Conservation (phyloP, 2,329 filamentous ascomycete species). For the Penicillium griseofulvum region DNA sequence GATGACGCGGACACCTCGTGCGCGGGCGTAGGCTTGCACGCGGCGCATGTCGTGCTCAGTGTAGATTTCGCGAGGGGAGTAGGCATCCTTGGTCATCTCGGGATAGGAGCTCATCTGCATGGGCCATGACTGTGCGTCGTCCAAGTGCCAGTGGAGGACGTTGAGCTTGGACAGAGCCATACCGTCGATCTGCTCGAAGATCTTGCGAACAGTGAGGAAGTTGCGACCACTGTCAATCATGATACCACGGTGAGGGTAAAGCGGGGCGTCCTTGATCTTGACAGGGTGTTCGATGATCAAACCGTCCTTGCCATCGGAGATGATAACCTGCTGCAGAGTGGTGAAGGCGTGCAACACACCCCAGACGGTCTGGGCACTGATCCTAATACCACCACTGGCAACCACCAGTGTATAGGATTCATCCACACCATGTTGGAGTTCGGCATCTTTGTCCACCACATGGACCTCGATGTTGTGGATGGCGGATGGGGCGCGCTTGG, state of each 20-base stretch:
- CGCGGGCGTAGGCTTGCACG: slow-evolving; percentile 51
- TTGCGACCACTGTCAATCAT: slow-evolving; percentile 58
- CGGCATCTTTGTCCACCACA: slow-evolving; percentile 46
- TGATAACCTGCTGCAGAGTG: slow-evolving; percentile 57
- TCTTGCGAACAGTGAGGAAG: slow-evolving; percentile 52
- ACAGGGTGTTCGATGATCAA: slow-evolving; percentile 56
- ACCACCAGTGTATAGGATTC: slow-evolving; percentile 56
- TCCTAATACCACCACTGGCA: slow-evolving; percentile 42
- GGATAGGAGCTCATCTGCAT: slow-evolving; percentile 51
- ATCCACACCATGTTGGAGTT: slow-evolving; percentile 56
- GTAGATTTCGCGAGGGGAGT: slow-evolving; percentile 51
- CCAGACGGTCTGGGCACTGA: slow-evolving; percentile 53
- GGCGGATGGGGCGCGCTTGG: slow-evolving; percentile 29
- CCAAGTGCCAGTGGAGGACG: slow-evolving; percentile 57
- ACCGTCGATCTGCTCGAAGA: slow-evolving; percentile 55
- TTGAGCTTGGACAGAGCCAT: slow-evolving; percentile 59
- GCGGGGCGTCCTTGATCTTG: slow-evolving; percentile 49
- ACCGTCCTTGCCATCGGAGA: slow-evolving; percentile 45
- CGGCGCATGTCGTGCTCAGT: slow-evolving; percentile 43
- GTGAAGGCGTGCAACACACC: slow-evolving; percentile 57
- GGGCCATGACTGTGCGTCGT: slow-evolving; percentile 57
- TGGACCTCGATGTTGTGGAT: slow-evolving; percentile 49
- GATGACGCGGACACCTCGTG: slow-evolving; percentile 58
- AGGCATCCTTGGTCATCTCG: slow-evolving; percentile 55
- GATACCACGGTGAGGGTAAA: slow-evolving; percentile 55